Conservation (phyloP, 352 stramenopile species). For the Globisporangium alternatum region DNA sequence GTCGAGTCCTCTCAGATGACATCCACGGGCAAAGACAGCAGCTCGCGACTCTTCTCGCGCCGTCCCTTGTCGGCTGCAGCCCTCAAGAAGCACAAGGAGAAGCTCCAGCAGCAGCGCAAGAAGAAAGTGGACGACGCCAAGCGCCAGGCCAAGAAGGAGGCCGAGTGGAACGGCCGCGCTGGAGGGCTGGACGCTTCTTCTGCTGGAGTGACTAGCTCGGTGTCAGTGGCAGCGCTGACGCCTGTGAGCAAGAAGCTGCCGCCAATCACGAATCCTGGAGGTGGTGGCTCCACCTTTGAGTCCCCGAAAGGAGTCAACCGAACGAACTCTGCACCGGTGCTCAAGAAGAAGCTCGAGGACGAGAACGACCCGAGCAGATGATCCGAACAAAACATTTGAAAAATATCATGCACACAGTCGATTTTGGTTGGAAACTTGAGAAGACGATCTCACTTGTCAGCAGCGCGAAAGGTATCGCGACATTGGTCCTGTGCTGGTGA, state of each 20-base stretch:
- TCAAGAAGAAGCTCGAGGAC: conserved; percentile 52
- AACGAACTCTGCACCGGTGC: conserved; percentile 58
- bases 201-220: conserved; percentile 6
- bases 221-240: conserved; percentile 9
- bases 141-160: conserved; percentile 58
- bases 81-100: conserved; percentile 77
- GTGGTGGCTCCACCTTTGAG: conserved; percentile 12
- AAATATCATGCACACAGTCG: too few relatives aligned
- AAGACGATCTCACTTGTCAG: too few relatives aligned
- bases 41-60: conserved; percentile 55
- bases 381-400: too few relatives aligned
- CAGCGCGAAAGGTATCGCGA: too few relatives aligned
- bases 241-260: conserved; percentile 60
- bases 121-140: conserved; percentile 65
- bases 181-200: conserved; percentile 61
- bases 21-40: conserved; percentile 51
- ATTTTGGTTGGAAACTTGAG: too few relatives aligned
- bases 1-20: conserved; percentile 22
- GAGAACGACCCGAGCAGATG: conserved; percentile 7
- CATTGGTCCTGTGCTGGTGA: too few relatives aligned
- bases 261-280: conserved; percentile 34
- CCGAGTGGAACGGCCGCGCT: conserved; percentile 72
- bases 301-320: conserved; percentile 35
- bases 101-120: conserved; percentile 52
- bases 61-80: conserved; percentile 53